phyloP scores from a whole-genome alignment of 495 filamentous ascomycete genomes.

The Penicillium desertorum region DNA sequence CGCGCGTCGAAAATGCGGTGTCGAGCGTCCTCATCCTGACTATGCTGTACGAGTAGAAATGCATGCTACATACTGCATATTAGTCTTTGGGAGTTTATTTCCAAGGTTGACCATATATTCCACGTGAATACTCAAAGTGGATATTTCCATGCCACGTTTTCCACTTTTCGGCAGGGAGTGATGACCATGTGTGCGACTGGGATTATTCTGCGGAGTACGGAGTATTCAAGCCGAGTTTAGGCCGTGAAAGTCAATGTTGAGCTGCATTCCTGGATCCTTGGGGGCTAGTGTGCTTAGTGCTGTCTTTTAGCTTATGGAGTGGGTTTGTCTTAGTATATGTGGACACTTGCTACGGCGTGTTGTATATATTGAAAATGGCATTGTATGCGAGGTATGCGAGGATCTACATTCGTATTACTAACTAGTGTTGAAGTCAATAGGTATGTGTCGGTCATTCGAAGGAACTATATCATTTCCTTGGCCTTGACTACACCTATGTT shows the following conservation, averaged over 20 bases:
- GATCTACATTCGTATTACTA: background rate
- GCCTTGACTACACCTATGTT: too few species aligned
- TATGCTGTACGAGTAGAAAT: background rate
- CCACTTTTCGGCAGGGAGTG: background rate
- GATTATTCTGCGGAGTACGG: too few species aligned
- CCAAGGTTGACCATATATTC: background rate
- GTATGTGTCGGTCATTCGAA: too few species aligned
- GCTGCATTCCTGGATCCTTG: background rate
- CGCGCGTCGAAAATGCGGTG: background rate
- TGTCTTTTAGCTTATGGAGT: too few species aligned
- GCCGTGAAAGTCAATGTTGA: conserved; percentile 1
- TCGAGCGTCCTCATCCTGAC: too few species aligned
- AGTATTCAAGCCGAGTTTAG: conserved; percentile 7
- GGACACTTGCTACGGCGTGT: background rate
- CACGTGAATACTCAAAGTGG: background rate
- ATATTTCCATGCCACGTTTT: background rate
- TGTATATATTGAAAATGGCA: background rate
- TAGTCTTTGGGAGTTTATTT: background rate
- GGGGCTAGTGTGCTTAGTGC: conserved; percentile 3
- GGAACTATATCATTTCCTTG: too few species aligned
- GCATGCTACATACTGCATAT: background rate
- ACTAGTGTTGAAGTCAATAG: too few species aligned
- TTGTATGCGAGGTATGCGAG: too few species aligned
- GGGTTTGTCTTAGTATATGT: background rate
- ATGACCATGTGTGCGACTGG: background rate